Percentiles rank a stretch among this genome's conserved stretches.
Evolutionary conservation across 2,329 filamentous ascomycete genomes (phyloP).

Genomic region (Botrytis aclada): DNA sequence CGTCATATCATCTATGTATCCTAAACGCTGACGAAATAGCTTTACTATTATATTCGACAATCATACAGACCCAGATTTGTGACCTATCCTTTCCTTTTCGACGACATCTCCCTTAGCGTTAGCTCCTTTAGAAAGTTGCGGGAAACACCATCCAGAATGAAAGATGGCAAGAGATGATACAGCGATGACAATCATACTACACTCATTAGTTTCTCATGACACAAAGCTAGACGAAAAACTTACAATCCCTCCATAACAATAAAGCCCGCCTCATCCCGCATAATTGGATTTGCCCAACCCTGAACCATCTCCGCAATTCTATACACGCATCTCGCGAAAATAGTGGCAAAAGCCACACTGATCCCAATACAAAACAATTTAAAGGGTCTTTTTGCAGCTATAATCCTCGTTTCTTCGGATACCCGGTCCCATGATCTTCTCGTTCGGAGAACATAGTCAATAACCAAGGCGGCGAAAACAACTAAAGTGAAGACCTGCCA

Average conservation of each 20-base stretch:
- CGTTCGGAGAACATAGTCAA: conserved; percentile 48
- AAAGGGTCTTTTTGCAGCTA: conserved; percentile 22
- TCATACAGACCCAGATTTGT: not conserved
- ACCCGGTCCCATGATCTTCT: conserved; percentile 25
- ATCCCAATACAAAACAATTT: conserved; percentile 26
- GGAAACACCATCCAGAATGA: conserved; percentile 40
- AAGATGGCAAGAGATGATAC: conserved; percentile 46
- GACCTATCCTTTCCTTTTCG: not conserved
- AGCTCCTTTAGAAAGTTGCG: not conserved
- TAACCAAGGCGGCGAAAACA: conserved; percentile 43
- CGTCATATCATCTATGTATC: not conserved
- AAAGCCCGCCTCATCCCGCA: conserved; percentile 60
- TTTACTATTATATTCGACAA: not conserved
- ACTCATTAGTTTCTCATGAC: not conserved
- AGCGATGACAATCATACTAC: conserved; percentile 47
- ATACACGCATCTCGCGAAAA: conserved; percentile 32
- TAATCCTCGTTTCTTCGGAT: conserved; percentile 14
- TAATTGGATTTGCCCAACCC: conserved; percentile 61
- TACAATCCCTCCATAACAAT: conserved; percentile 55
- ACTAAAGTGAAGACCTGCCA: conserved; percentile 40
- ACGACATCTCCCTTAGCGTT: not conserved
- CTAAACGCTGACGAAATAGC: not conserved
- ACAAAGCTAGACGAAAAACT: conserved; percentile 21
- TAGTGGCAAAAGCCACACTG: conserved; percentile 20
- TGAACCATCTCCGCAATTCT: conserved; percentile 58